Evolutionary conservation across 2,329 filamentous ascomycete species (phyloP).

Genomic region (Trichophyton verrucosum): DNA sequence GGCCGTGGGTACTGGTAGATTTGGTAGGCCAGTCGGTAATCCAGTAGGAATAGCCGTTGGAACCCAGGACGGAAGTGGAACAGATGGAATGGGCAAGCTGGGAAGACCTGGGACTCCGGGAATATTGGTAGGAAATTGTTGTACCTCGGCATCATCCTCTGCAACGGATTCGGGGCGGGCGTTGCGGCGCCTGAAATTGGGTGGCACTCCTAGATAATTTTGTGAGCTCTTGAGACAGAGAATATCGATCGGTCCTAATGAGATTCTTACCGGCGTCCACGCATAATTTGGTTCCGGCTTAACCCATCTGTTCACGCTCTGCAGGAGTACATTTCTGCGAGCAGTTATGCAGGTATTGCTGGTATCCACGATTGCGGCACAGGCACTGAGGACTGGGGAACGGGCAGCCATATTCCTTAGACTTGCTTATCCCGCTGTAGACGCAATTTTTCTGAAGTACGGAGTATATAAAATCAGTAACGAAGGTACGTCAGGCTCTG

Average conservation of each 20-base stretch:
- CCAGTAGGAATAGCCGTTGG: neutral
- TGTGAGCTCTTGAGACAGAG: neutral
- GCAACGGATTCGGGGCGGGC: neutral
- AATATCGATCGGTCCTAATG: neutral
- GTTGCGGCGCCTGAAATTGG: neutral
- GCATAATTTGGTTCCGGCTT: slow-evolving; percentile 9
- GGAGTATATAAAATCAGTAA: neutral
- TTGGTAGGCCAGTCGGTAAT: neutral
- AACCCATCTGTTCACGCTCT: slow-evolving; percentile 5
- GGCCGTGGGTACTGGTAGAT: neutral
- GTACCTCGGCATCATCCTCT: slow-evolving; percentile 17
- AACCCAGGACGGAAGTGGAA: neutral
- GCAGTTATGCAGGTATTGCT: slow-evolving; percentile 6
- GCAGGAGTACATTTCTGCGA: slow-evolving; percentile 5
- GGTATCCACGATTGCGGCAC: slow-evolving; percentile 9
- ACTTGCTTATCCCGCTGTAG: slow-evolving; percentile 5
- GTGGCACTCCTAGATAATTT: neutral
- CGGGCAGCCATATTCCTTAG: slow-evolving; percentile 6
- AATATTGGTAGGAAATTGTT: slow-evolving; percentile 21
- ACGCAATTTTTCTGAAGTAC: slow-evolving; percentile 10
- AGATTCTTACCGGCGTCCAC: slow-evolving; percentile 6
- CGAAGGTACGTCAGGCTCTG: neutral
- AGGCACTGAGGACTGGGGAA: slow-evolving; percentile 7
- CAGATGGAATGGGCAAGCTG: neutral
- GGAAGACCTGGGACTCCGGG: neutral